Evolutionary conservation across 2,329 filamentous ascomycete genomes (phyloP).

Genomic region (Sporothrix schenckii): DNA sequence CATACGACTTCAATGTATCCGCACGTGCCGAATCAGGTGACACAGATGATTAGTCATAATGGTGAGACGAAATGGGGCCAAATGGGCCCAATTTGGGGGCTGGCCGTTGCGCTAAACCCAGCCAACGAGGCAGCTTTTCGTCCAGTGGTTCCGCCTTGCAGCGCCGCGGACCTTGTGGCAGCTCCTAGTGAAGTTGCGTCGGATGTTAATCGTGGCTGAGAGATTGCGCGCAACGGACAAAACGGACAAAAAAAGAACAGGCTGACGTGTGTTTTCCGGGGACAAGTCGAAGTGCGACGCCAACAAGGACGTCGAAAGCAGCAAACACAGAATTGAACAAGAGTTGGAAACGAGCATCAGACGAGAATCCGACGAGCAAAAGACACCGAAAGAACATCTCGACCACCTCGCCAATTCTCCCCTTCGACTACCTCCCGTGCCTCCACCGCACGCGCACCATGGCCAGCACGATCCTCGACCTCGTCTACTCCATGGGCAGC

Average conservation of each 20-base stretch:
- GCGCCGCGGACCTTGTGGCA: conserved; percentile 19
- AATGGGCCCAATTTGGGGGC: background rate
- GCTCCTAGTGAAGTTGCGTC: background rate
- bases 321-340: background rate
- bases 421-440: background rate
- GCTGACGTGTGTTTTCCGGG: conserved; percentile 22
- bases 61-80: background rate
- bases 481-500: conserved; percentile 88
- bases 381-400: background rate
- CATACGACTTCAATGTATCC: too few species aligned
- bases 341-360: background rate
- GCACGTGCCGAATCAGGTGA: conserved; percentile 20
- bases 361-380: background rate
- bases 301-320: background rate
- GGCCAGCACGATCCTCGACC: conserved; percentile 83
- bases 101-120: background rate
- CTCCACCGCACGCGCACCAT: conserved; percentile 48
- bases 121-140: conserved; percentile 13
- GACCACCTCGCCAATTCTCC: background rate
- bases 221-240: conserved; percentile 13
- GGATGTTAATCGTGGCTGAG: conserved; percentile 20
- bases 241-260: conserved; percentile 17
- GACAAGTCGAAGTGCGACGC: background rate
- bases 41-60: background rate
- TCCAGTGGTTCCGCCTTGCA: background rate